Percentiles rank a stretch among this genome's conserved stretches.
Conservation (phyloP, 225 moss, liverwort and hornwort genomes). For the Bryum argenteum region DNA sequence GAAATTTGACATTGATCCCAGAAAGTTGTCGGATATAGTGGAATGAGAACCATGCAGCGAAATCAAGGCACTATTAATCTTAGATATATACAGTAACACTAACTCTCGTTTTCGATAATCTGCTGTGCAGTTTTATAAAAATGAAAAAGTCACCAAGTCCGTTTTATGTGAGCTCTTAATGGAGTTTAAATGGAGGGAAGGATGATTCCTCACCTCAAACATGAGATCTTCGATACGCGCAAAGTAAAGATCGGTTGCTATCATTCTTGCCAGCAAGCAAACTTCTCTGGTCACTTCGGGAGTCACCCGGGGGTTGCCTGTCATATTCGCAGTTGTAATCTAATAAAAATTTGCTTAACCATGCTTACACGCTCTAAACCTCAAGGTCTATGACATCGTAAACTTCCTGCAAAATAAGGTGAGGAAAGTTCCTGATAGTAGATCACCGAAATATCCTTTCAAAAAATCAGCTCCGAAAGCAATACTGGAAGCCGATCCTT, state of each 20-base stretch:
- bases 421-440: slow-evolving; percentile 1
- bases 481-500: background rate
- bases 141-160: background rate
- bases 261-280: slow-evolving; percentile 86
- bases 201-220: slow-evolving; percentile 72
- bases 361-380: slow-evolving; percentile 1
- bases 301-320: slow-evolving; percentile 94
- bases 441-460: slow-evolving; percentile 7
- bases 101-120: background rate
- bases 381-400: background rate
- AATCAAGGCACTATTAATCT: slow-evolving; percentile 3
- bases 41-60: slow-evolving; percentile 5
- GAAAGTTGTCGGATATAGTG: background rate
- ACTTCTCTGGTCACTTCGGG: slow-evolving; percentile 97
- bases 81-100: background rate
- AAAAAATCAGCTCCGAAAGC: background rate
- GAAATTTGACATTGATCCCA: slow-evolving; percentile 2
- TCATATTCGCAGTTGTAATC: slow-evolving; percentile 16
- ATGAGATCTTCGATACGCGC: slow-evolving; percentile 92
- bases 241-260: slow-evolving; percentile 84
- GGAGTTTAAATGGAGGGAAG: background rate
- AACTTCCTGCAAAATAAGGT: background rate
- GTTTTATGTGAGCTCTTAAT: slow-evolving; percentile 3
- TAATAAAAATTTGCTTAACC: slow-evolving; percentile 13
- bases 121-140: background rate